Percentiles rank a stretch among this genome's conserved stretches.
These are phyloP conservation scores for Triangularia verruculosa DNA, from an alignment of 2,329 filamentous ascomycete genomes.

Conservation along the genomic window DNA sequence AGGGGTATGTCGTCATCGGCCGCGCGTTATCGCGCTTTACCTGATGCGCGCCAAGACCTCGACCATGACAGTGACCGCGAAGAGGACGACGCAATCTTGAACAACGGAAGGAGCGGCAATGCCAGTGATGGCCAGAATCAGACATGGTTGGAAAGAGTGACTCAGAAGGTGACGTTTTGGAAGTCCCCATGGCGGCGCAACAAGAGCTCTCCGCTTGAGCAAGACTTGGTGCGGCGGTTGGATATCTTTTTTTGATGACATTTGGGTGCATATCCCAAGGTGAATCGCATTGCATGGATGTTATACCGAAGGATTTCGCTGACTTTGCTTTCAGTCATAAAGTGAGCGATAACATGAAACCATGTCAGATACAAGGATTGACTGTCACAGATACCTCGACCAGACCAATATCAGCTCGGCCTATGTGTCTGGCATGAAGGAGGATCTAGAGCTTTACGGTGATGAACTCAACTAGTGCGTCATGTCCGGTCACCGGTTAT, in stretches of 20 bases:
- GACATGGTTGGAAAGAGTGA: neutral
- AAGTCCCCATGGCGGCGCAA: slow-evolving; percentile 1
- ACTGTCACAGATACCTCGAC: slow-evolving; percentile 31
- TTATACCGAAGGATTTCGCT: neutral
- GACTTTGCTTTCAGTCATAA: slow-evolving; percentile 15
- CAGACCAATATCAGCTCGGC: slow-evolving; percentile 38
- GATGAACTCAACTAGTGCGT: slow-evolving; percentile 27
- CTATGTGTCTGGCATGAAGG: slow-evolving; percentile 41
- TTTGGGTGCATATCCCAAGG: slow-evolving; percentile 37
- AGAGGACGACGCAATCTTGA: neutral
- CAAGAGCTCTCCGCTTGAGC: slow-evolving; percentile 28
- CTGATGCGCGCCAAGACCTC: neutral
- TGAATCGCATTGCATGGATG: slow-evolving; percentile 1
- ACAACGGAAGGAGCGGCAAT: neutral
- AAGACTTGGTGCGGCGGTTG: slow-evolving; percentile 33
- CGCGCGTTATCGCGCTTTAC: neutral
- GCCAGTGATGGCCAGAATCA: neutral
- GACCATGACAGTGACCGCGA: neutral
- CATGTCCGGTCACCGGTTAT: neutral
- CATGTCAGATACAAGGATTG: neutral
- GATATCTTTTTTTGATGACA: slow-evolving; percentile 37
- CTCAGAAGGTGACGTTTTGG: neutral
- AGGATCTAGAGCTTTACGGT: slow-evolving; percentile 34
- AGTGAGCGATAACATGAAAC: slow-evolving; percentile 10
- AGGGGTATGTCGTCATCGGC: neutral